Evolutionary conservation across 306 rosid genomes (phyloP).

Genomic region (Citrullus amarus): DNA sequence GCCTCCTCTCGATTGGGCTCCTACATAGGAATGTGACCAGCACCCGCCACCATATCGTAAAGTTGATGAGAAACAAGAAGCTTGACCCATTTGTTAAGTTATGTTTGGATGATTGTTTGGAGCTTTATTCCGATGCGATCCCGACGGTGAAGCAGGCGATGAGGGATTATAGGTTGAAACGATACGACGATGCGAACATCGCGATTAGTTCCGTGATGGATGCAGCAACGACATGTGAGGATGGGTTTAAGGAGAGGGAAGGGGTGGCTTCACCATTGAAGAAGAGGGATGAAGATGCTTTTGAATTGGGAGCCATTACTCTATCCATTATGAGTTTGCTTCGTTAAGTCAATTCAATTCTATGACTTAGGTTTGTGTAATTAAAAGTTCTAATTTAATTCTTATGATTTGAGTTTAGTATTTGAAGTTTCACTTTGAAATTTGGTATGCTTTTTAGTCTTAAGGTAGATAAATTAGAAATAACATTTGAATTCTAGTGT

Average conservation of each 20-base stretch:
- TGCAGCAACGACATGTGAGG: constrained; percentile 36
- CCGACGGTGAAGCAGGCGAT: constrained; percentile 23
- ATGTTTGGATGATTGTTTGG: constrained; percentile 46
- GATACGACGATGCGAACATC: constrained; percentile 15
- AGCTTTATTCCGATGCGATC: constrained; percentile 32
- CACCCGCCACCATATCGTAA: background rate
- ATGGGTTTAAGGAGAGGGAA: constrained; percentile 35
- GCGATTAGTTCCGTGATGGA: constrained; percentile 45
- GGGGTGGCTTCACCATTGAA: constrained; percentile 42
- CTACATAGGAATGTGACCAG: background rate
- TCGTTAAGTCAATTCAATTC: background rate
- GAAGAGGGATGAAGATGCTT: constrained; percentile 32
- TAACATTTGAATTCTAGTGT: too few relatives aligned
- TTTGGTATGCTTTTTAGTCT: too few relatives aligned
- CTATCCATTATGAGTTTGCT: constrained; percentile 17
- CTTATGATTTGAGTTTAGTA: too few relatives aligned
- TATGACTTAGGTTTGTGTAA: too few relatives aligned
- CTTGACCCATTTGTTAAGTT: constrained; percentile 7
- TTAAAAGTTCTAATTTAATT: too few relatives aligned
- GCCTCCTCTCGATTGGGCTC: constrained; percentile 9
- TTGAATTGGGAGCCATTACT: constrained; percentile 45
- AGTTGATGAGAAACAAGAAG: constrained; percentile 12
- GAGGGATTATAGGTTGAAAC: constrained; percentile 23
- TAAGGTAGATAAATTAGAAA: too few relatives aligned
- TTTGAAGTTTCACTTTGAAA: too few relatives aligned